A percentile compares a stretch with the other conserved stretches of the same genome.
These are phyloP conservation scores for Dipteronia dyeriana DNA, from an alignment of 345 rosid genomes.

Conservation along the genomic window DNA sequence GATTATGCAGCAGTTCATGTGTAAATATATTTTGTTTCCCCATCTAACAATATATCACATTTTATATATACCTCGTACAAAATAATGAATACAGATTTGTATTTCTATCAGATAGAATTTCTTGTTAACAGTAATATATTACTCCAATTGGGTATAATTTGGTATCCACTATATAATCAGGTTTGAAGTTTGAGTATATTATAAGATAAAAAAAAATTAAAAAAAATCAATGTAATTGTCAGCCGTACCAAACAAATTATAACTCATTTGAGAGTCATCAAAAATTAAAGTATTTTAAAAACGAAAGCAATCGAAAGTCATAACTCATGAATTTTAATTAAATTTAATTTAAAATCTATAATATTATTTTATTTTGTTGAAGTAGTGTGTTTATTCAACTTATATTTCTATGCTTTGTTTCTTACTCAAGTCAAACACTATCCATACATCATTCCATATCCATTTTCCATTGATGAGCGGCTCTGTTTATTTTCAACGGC, in stretches of 20 bases:
- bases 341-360: neutral
- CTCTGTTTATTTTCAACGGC: constrained; percentile 6
- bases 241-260: neutral
- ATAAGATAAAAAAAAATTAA: neutral
- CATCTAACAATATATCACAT: too few relatives aligned
- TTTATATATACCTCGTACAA: neutral
- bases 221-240: neutral
- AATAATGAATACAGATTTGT: neutral
- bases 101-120: neutral
- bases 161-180: constrained; percentile 8
- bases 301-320: constrained; percentile 2
- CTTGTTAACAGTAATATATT: neutral
- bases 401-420: neutral
- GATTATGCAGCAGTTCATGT: too few relatives aligned
- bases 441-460: constrained; percentile 15
- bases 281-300: neutral
- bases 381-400: neutral
- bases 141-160: neutral
- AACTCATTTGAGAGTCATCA: neutral
- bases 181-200: too few relatives aligned
- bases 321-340: neutral
- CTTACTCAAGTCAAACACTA: constrained; percentile 15
- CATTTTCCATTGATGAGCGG: constrained; percentile 20
- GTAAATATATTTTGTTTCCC: too few relatives aligned
- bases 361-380: neutral